Percentiles rank a stretch among this genome's conserved stretches.
Evolutionary conservation across 2,329 filamentous ascomycete genomes (phyloP).

Genomic region (Colletotrichum cereale): DNA sequence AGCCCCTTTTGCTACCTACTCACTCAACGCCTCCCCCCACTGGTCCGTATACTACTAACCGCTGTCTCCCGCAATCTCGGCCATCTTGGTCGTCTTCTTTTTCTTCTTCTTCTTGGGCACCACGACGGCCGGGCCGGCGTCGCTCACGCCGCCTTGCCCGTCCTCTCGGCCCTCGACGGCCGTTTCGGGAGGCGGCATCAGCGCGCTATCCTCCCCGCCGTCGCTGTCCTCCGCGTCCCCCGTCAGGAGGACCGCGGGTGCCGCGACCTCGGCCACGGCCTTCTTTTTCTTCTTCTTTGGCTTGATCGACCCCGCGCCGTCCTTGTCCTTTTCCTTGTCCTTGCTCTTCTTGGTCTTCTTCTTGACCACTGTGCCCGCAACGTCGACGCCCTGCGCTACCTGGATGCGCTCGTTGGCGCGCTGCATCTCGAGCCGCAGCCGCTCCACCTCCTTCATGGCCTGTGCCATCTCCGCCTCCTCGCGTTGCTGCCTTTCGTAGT

Average conservation of each 20-base stretch:
- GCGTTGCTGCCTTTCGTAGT: slow-evolving; percentile 75
- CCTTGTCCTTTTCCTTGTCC: slow-evolving; percentile 56
- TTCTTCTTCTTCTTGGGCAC: slow-evolving; percentile 59
- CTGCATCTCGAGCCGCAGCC: slow-evolving; percentile 89
- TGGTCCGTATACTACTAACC: too few species aligned
- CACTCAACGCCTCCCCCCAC: too few species aligned
- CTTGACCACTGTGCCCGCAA: slow-evolving; percentile 74
- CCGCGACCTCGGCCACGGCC: slow-evolving; percentile 39
- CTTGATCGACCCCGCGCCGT: slow-evolving; percentile 47
- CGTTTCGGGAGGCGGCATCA: slow-evolving; percentile 7
- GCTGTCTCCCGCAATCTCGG: slow-evolving; percentile 33
- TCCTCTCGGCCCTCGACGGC: neutral
- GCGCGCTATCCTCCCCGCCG: slow-evolving; percentile 19
- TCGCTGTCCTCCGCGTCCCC: slow-evolving; percentile 30
- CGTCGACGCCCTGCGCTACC: slow-evolving; percentile 75
- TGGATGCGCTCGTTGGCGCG: slow-evolving; percentile 81
- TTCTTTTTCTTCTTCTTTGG: slow-evolving; percentile 65
- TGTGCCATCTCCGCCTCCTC: slow-evolving; percentile 91
- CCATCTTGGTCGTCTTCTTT: slow-evolving; percentile 46
- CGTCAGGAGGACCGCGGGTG: slow-evolving; percentile 47
- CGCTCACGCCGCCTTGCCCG: neutral
- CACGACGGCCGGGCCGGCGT: slow-evolving; percentile 37
- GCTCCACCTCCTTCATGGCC: slow-evolving; percentile 90
- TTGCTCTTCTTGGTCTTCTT: slow-evolving; percentile 77
- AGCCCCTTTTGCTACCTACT: neutral